Evolutionary conservation across 257 asterid species (phyloP), one percentile per base, ranked within the genome.

Genomic region (Primulina eburnea): DNA sequence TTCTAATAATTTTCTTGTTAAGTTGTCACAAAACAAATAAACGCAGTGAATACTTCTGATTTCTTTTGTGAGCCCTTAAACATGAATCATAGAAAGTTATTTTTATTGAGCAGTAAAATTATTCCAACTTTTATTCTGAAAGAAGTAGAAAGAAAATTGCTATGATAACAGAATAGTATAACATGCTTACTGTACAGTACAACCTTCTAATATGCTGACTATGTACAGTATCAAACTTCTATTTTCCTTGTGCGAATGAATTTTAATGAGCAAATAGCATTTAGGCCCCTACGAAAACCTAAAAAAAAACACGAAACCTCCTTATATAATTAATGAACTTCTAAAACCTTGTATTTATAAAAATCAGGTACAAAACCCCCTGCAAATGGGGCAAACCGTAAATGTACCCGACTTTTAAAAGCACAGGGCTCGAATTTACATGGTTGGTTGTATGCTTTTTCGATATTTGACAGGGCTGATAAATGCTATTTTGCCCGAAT

Each of bases 1-100:
- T 68, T 26, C 35, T 62, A 4, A 10, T 7, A n/a, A 40, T 17
- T 40, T 67, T 43, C 60, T 65, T 32, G 7, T 77, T 62, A 71
- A 67, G 64, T 34, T 70, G 35, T 62, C 60, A 21, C 32, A 18
- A 56, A 55, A 32, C 1, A n/a, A 60, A 58, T 59, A 67, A 47
- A 11, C 8, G 55, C 70, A 67, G 59, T 61, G 17, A 30, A 16
- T 50, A 43, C 57, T 70, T 67, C 32, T n/a, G 24, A 69, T 60
- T 70, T 60, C 69, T 69, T 59, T 24, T 57, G 3, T 33, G 59
- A 68, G 62, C 59, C 67, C 55, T 40, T 17, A 50, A 52, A 35
- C 34, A 59, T 62, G 38, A 32, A 61, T 50, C 37, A 28, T 8
- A 58, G 62, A 65, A 64, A n/a, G 37, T 38, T 69, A 62, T 40